Base-by-base conservation (phyloP, 176 grass and related monocot species). In the Oryza meyeriana region DNA sequence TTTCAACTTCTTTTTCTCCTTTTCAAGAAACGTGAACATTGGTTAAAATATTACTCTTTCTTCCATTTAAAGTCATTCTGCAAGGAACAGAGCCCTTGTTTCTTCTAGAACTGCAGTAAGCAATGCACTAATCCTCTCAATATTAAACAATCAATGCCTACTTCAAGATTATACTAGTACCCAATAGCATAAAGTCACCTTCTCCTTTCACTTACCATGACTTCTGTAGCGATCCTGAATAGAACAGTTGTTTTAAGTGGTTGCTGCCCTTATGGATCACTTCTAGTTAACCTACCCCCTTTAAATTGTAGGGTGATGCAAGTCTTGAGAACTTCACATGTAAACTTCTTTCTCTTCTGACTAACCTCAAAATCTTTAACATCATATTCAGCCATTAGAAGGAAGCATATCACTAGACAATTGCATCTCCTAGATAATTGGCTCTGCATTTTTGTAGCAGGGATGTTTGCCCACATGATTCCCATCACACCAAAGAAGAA, bases 401-500 rank as follows among this genome's bases (percentile, higher is more conserved):
- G 26, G 72, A 59, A 24, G 12, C 32, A 75, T 25, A 12, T 25
- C 10, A 58, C 1, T n/a, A 27, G 0, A 40, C 34, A 77, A 11
- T 10, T 75, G 36, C 55, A 59, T 25, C 27, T 32, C 28, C 20
- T 52, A 30, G n/a, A 50, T n/a, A 33, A 36, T 83, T 20, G 13
- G 20, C 17, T 63, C 8, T 22, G 58, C 13, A 5, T 55, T 69
- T 50, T 62, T 7, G 6, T 44, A 67, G 42, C 24, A 75, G 11
- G 16, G 32, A 39, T 62, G 22, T 30, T 55, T n/a, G 50, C 9
- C 50, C 50, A n/a, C 20, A 22, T 55, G 18, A 20, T 55, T 55
- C 39, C 22, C 39, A 79, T 79, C 52, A 50, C 30, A 79, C 83
- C 55, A 72, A n/a, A 50, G 27, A 67, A 34, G 27, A 79, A n/a